Evolutionary conservation across 768 basidiomycete genomes (phyloP), one percentile per base, ranked within the genome.

Genomic region (Rhodotorula taiwanensis): DNA sequence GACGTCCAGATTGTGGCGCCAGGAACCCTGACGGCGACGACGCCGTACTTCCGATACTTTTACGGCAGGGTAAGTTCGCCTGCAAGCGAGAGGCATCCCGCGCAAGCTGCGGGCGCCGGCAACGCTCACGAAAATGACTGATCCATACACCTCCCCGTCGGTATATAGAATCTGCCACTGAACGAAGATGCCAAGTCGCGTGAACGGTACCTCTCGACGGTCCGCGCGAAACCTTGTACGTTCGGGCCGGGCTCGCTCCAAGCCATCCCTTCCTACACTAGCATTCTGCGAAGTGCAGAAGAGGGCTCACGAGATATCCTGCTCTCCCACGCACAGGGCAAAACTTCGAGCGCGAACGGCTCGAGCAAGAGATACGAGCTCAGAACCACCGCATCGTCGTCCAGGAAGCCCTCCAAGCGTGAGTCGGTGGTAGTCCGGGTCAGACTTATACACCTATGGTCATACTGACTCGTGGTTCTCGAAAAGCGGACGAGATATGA

Each of bases 21-120:
- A 2, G 45, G 52, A 10, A 13, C 41, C 21, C 42, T 34, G 33
- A 44, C 54, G 11, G 52, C 59, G 4, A 21, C 43, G 1, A n/a
- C 64, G 25, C 69, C 69, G 1, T 70, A 62, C 65, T 67, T 67
- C 62, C 58, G 61, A 49, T 49, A 61, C 49, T 44, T 34, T 11
- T 45, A 70, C 44, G 66, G 59, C 36, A 41, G 50, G 57, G 67
- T 64, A 28, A 20, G 67, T 6, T 27, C n/a, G n/a, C n/a, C n/a
- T n/a, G n/a, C n/a, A n/a, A n/a, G n/a, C n/a, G n/a, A n/a, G n/a
- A n/a, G n/a, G n/a, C n/a, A n/a, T n/a, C n/a, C n/a, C n/a, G n/a
- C n/a, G n/a, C n/a, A n/a, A n/a, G n/a, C n/a, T n/a, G n/a, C n/a
- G n/a, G 36, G 2, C 23, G 30, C 14, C 23, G n/a, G 4, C 0